Base-by-base conservation (phyloP, 345 rosid genomes). In the Pugionium dolabratum region DNA sequence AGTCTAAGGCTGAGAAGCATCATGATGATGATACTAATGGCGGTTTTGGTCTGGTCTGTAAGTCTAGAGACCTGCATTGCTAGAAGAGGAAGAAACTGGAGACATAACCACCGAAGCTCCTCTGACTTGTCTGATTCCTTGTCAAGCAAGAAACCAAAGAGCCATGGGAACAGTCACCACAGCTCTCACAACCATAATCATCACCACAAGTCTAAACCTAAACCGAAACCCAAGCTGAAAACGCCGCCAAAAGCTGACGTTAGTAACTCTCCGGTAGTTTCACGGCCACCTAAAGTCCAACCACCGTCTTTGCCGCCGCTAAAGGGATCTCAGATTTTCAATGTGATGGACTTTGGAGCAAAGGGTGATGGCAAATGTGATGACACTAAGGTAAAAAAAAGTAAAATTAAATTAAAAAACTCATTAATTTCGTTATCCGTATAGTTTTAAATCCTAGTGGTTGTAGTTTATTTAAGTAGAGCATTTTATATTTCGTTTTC, bases 261-360 rank as follows among this genome's bases (percentile, higher is more conserved):
- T 9, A 25, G 27, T 40, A 44, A 66, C 54, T 26, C 76, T 51
- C 76, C 76, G 44, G 67, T 29, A 78, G 80, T 18, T 67, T 10
- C 75, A 65, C 66, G 41, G 46, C 71, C 76, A 34, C 86, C 92
- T 4, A 59, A 56, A 37, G 64, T 65, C 33, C 54, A 64, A 9
- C 79, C 83, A 45, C 70, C 78, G 35, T 27, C 72, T 55, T 79
- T 79, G 4, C 87, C 90, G 10, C 73, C 76, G 46, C 9, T 1
- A 7, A 54, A 75, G 28, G 75, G 59, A 35, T 74, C 90, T 29
- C 26, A 67, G 0, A 73, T 76, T 41, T 86, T 84, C 42, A 81
- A 86, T 57, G 99, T 93, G 72, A 67, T 81, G 45, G 69, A 84
- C 74, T 93, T 81, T 71, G 96, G 97, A 1, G 99, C 99, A n/a